These are phyloP conservation scores for Neophaeococcomyces aloes DNA, from an alignment of 2,329 filamentous ascomycete genomes.

Conservation along the genomic window DNA sequence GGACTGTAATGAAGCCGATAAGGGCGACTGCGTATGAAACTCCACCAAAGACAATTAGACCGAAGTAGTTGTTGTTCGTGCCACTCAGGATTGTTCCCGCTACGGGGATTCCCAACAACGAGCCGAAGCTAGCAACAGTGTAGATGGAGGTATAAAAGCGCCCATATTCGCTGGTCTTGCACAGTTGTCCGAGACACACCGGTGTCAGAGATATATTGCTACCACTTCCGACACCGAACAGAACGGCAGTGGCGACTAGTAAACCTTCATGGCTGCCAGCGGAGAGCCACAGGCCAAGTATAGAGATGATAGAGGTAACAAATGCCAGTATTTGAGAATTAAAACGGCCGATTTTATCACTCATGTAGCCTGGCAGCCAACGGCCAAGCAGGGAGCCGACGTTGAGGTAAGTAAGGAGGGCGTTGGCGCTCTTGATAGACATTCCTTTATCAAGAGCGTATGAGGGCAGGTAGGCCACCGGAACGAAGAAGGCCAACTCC, in stretches of 20 bases:
- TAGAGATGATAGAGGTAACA: constrained; percentile 52
- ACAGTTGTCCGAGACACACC: constrained; percentile 72
- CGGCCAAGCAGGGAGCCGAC: constrained; percentile 69
- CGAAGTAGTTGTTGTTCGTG: constrained; percentile 47
- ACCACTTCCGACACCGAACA: constrained; percentile 75
- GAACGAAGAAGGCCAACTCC: constrained; percentile 67
- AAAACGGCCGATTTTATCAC: constrained; percentile 70
- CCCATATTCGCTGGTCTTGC: constrained; percentile 70
- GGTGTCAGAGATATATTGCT: constrained; percentile 72
- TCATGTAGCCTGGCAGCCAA: constrained; percentile 64
- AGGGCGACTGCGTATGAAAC: constrained; percentile 49
- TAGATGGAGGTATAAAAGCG: constrained; percentile 78
- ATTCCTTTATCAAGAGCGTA: constrained; percentile 62
- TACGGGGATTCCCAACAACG: constrained; percentile 60
- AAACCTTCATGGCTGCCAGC: constrained; percentile 45
- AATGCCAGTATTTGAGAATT: constrained; percentile 68
- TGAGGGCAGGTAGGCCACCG: constrained; percentile 68
- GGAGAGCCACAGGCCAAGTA: constrained; percentile 68
- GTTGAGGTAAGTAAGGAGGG: constrained; percentile 73
- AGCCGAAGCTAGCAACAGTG: constrained; percentile 67
- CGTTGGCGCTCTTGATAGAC: constrained; percentile 55
- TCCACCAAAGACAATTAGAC: constrained; percentile 56
- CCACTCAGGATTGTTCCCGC: constrained; percentile 53
- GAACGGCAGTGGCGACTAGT: constrained; percentile 58
- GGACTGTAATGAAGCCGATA: constrained; percentile 47